These are phyloP conservation scores for Xylariales sp. DNA, from an alignment of 2,329 filamentous ascomycete species.

Conservation along the genomic window DNA sequence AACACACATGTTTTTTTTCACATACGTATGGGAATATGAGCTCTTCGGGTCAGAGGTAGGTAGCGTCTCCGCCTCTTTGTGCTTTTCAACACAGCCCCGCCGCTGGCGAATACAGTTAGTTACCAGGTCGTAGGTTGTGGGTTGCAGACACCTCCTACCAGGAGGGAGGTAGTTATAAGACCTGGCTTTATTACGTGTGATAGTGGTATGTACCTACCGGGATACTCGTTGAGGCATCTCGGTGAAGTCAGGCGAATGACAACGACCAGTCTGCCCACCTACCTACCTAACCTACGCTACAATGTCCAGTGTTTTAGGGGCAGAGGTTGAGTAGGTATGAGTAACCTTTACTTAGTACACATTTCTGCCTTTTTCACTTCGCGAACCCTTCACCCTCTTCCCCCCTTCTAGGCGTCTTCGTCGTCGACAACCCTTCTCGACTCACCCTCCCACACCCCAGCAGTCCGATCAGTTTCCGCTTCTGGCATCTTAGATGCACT, in stretches of 20 bases:
- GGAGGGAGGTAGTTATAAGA: neutral
- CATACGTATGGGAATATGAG: too few species aligned
- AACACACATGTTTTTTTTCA: too few species aligned
- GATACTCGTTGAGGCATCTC: constrained; percentile 39
- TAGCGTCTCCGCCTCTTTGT: neutral
- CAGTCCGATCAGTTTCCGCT: constrained; percentile 34
- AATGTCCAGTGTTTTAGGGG: neutral
- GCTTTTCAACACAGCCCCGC: constrained; percentile 12
- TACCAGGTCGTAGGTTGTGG: too few species aligned
- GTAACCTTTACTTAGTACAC: neutral
- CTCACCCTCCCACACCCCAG: constrained; percentile 35
- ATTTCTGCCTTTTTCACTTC: constrained; percentile 18
- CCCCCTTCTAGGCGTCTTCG: constrained; percentile 4
- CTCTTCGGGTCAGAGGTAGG: too few species aligned
- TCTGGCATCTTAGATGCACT: constrained; percentile 35
- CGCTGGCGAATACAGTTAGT: constrained; percentile 1
- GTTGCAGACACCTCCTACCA: too few species aligned
- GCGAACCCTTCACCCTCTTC: constrained; percentile 12
- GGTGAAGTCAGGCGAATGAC: constrained; percentile 35
- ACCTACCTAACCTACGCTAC: neutral
- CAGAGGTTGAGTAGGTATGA: neutral
- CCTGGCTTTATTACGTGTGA: constrained; percentile 15
- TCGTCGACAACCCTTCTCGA: constrained; percentile 19
- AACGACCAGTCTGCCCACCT: constrained; percentile 21
- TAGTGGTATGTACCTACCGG: constrained; percentile 15